Evolutionary conservation across 1,284 basidiomycete species (phyloP), one percentile per base, ranked within the genome.

Genomic region (Exsudoporus floridanus): DNA sequence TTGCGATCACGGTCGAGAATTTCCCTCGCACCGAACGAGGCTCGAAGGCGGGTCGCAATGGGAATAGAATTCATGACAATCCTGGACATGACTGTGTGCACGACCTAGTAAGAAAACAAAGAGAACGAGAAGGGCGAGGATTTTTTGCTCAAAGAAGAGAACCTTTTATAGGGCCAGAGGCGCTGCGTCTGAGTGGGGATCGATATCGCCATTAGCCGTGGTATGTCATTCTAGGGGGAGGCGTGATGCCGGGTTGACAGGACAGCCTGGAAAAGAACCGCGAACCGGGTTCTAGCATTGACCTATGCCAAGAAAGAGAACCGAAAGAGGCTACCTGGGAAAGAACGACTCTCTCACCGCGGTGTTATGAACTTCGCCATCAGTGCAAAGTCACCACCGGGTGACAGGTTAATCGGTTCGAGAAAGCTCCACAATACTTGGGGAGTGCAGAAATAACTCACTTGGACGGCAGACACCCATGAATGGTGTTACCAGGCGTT

Each of bases 1-100:
- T 74, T 73, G 40, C 70, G 70, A 66, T 85, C 83, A 59, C 76
- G 77, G 27, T 75, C 71, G 46, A 82, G 64, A 58, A 84, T 71
- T 25, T 81, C 73, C 60, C 69, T 75, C 19, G 73, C 77, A 43
- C 74, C 72, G 43, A 70, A 55, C 59, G 51, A 23, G 35, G 55
- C 53, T 30, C 59, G 58, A 41, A 82, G 54, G 57, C 71, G 72
- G 42, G 76, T 72, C 34, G 72, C 62, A 66, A 84, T 81, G 33
- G 75, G 74, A 52, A 81, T 51, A 5, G 72, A 59, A 38, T 66
- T 67, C 46, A 75, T 53, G 50, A 73, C 60, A 54, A 66, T 50
- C 62, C 52, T 61, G 42, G 64, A 55, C 64, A 66, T 65, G 12
- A 39, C 27, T 19, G 21, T 25, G n/a, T 5, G 30, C 19, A n/a